These are phyloP conservation scores for Phytophthora crassamura DNA, from an alignment of 352 stramenopile species.

Conservation along the genomic window DNA sequence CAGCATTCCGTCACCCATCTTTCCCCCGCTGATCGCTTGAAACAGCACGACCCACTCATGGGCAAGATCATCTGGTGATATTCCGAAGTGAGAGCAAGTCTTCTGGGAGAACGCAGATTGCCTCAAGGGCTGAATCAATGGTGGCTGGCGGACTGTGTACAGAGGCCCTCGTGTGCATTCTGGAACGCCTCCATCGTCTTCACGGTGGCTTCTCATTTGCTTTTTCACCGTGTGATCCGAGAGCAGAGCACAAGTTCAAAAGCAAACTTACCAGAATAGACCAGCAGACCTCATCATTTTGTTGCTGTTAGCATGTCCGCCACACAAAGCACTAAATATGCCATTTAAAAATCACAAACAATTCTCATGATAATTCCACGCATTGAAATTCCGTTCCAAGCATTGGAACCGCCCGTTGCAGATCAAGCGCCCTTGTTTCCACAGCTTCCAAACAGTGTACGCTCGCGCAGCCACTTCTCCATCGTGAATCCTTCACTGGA, in stretches of 20 bases:
- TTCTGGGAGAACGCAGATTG: conserved; percentile 47
- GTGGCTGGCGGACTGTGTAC: conserved; percentile 55
- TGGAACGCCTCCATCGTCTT: conserved; percentile 1
- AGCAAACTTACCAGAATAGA: conserved; percentile 27
- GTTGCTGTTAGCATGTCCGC: background rate
- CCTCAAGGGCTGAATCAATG: conserved; percentile 58
- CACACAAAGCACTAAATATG: background rate
- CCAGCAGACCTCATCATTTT: background rate
- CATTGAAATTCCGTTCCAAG: no score
- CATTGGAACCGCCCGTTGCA: background rate
- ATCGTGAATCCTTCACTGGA: conserved; percentile 46
- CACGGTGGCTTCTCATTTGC: conserved; percentile 12
- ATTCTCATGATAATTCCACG: background rate
- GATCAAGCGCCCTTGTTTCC: conserved; percentile 4
- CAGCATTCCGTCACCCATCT: conserved; percentile 27
- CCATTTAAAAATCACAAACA: background rate
- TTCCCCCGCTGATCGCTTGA: conserved; percentile 46
- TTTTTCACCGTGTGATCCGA: conserved; percentile 5
- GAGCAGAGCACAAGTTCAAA: background rate
- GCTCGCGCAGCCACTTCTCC: conserved; percentile 47
- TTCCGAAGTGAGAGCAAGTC: conserved; percentile 31
- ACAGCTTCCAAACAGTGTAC: conserved; percentile 17
- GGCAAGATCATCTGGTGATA: conserved; percentile 44
- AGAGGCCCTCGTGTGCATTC: conserved; percentile 32
- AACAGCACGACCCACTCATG: conserved; percentile 71